phyloP scores from a whole-genome alignment of 352 stramenopile species.

The Phytophthora hibernalis region DNA sequence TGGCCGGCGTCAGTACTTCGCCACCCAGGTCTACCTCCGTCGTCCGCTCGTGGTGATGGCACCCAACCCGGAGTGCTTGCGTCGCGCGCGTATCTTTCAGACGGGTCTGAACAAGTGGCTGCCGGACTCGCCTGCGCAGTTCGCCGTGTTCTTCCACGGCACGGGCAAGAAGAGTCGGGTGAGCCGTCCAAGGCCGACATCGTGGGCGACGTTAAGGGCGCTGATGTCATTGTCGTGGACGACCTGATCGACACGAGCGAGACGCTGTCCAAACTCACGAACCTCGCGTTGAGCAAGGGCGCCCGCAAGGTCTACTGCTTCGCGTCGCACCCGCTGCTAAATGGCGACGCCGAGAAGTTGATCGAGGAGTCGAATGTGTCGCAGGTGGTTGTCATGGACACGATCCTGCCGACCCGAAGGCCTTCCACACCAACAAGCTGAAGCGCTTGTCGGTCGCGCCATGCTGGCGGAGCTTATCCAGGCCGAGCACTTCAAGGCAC shows the following conservation, averaged over 20 bases:
- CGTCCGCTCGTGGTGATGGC: constrained; percentile 88
- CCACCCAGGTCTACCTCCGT: constrained; percentile 81
- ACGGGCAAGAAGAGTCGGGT: constrained; percentile 54
- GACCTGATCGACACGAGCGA: constrained; percentile 91
- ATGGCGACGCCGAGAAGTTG: constrained; percentile 82
- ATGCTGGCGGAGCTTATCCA: constrained; percentile 93
- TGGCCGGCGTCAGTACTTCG: constrained; percentile 93
- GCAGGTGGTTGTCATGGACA: constrained; percentile 93
- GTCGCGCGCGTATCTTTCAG: constrained; percentile 87
- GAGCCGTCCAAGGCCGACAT: constrained; percentile 83
- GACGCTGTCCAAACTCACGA: constrained; percentile 85
- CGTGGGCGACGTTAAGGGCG: constrained; percentile 88
- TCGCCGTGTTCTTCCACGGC: constrained; percentile 87
- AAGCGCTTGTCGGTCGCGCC: constrained; percentile 89
- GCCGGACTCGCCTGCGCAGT: constrained; percentile 77
- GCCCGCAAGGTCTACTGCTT: constrained; percentile 92
- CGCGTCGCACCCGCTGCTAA: constrained; percentile 92
- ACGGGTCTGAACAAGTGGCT: constrained; percentile 89
- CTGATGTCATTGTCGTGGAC: constrained; percentile 93
- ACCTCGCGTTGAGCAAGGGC: constrained; percentile 82
- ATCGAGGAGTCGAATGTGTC: constrained; percentile 86
- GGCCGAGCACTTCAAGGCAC: constrained; percentile 91
- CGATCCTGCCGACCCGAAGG: constrained; percentile 70
- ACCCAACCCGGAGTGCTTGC: constrained; percentile 88
- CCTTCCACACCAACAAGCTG: constrained; percentile 84